These are phyloP conservation scores for Bathelium albidoporum DNA, from an alignment of 495 filamentous ascomycete species.

Conservation along the genomic window DNA sequence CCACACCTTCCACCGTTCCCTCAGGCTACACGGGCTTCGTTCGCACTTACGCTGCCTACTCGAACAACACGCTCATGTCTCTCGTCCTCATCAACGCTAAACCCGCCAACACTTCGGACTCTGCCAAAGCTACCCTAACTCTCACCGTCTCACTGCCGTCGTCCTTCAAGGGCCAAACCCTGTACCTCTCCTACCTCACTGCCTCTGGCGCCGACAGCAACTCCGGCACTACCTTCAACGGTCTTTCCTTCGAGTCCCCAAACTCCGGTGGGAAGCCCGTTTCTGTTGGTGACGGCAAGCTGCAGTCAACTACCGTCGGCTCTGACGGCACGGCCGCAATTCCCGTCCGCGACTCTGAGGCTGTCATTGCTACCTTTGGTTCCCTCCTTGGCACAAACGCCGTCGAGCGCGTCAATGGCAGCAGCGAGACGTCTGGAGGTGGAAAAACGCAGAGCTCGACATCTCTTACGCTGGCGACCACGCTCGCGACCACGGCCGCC, in stretches of 20 bases:
- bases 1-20: conserved; percentile 6
- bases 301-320: conserved; percentile 14
- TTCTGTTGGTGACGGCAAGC: conserved; percentile 8
- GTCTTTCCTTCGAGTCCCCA: conserved; percentile 25
- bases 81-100: conserved; percentile 29
- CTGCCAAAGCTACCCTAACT: conserved; percentile 14
- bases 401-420: conserved; percentile 7
- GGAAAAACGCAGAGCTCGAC: background rate
- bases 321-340: conserved; percentile 18
- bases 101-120: conserved; percentile 19
- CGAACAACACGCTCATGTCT: conserved; percentile 19
- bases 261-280: conserved; percentile 22
- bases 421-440: conserved; percentile 3
- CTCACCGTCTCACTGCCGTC: conserved; percentile 22
- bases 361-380: conserved; percentile 19
- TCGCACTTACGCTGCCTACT: conserved; percentile 26
- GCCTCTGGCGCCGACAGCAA: conserved; percentile 25
- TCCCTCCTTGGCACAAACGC: conserved; percentile 15
- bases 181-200: conserved; percentile 29
- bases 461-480: conserved; percentile 6
- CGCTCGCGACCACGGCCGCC: conserved; percentile 10
- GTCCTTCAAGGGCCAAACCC: conserved; percentile 9
- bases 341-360: conserved; percentile 23
- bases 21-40: conserved; percentile 21
- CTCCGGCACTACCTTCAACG: conserved; percentile 27